Conservation (phyloP, 768 basidiomycete species). For the Filobasidium floriforme region DNA sequence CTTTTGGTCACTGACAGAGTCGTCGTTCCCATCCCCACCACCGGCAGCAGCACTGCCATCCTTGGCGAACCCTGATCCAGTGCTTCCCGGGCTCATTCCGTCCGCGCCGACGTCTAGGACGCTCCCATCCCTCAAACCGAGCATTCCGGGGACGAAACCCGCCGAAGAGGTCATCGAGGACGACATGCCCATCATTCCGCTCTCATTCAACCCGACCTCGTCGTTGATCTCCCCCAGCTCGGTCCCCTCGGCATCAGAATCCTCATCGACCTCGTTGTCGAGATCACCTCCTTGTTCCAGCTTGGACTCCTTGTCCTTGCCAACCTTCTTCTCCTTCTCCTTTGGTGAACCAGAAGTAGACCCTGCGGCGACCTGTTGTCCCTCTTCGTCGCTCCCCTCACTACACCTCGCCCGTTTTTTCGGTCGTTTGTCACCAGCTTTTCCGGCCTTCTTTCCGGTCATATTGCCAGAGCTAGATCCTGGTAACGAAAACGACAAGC, state of each 20-base stretch:
- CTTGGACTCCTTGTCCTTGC: neutral
- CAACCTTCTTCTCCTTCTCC: neutral
- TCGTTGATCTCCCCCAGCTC: neutral
- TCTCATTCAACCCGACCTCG: neutral
- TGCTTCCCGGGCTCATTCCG: neutral
- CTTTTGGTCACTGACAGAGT: neutral
- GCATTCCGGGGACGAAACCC: neutral
- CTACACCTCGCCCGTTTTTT: constrained; percentile 1
- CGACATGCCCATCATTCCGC: neutral
- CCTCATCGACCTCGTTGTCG: neutral
- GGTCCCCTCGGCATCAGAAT: neutral
- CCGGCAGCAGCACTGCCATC: neutral
- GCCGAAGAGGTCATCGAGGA: too few species aligned
- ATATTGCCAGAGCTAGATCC: neutral
- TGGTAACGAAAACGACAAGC: neutral
- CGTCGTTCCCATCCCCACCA: neutral
- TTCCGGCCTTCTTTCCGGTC: neutral
- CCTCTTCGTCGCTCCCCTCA: neutral
- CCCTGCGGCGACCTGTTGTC: neutral
- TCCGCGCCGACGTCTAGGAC: neutral
- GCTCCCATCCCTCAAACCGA: neutral
- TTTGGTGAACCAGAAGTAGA: neutral
- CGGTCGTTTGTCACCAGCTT: neutral
- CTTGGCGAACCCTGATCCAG: neutral
- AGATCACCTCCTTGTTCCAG: too few species aligned